Evolutionary conservation across 495 filamentous ascomycete species (phyloP).

Genomic region (Letharia lupina): DNA sequence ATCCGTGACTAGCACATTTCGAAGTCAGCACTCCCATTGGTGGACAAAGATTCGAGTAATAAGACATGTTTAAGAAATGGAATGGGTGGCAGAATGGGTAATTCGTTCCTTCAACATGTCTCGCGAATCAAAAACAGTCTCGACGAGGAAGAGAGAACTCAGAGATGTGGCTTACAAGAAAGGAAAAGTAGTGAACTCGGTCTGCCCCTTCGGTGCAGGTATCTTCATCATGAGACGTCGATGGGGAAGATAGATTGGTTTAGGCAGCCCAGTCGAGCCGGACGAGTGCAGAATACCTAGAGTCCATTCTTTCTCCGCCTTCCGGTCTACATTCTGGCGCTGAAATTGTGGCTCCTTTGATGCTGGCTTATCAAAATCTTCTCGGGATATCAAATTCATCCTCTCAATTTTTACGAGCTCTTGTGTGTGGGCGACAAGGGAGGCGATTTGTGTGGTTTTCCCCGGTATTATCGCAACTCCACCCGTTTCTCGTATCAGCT

Average conservation of each 20-base stretch:
- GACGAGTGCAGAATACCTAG: constrained; percentile 49
- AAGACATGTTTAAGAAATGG: too few species aligned
- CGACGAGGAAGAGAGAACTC: too few species aligned
- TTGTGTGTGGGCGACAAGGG: constrained; percentile 1
- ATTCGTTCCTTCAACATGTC: too few species aligned
- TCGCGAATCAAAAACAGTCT: too few species aligned
- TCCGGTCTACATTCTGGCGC: constrained; percentile 24
- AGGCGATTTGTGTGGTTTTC: background rate
- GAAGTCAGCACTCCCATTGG: too few species aligned
- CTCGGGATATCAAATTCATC: background rate
- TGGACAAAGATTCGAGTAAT: too few species aligned
- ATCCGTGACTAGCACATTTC: constrained; percentile 29
- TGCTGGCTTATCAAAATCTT: constrained; percentile 9
- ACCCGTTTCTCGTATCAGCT: constrained; percentile 39
- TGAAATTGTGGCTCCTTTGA: constrained; percentile 2
- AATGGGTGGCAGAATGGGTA: too few species aligned
- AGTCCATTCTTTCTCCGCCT: constrained; percentile 31
- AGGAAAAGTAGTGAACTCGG: constrained; percentile 47
- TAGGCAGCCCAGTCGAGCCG: constrained; percentile 51
- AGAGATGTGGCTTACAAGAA: constrained; percentile 31
- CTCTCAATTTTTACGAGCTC: background rate
- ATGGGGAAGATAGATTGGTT: constrained; percentile 39
- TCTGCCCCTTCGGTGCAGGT: constrained; percentile 32
- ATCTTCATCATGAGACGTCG: constrained; percentile 35
- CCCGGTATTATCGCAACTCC: constrained; percentile 2